A percentile compares a stretch with the other conserved stretches of the same genome.
Evolutionary conservation across 176 grass and related monocot species (phyloP).

Genomic region (Panicum miliaceum): DNA sequence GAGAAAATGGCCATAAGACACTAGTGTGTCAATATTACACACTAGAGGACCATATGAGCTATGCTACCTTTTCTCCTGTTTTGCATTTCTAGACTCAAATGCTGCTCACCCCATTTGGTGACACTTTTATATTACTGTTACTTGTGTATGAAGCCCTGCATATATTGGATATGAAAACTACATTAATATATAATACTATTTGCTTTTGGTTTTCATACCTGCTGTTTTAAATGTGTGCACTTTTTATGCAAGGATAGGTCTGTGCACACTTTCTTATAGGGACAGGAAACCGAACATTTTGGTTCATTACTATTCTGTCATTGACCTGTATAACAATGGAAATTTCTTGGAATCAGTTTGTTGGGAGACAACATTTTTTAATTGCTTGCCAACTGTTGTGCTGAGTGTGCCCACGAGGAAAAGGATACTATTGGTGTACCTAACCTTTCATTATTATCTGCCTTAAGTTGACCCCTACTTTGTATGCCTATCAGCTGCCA

Average conservation of each 20-base stretch:
- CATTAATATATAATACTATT: background rate
- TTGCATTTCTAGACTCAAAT: background rate
- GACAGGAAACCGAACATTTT: background rate
- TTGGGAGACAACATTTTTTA: conserved; percentile 25
- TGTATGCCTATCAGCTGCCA: conserved; percentile 11
- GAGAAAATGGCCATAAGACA: background rate
- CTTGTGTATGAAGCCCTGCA: background rate
- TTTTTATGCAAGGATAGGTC: background rate
- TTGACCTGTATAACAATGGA: conserved; percentile 3
- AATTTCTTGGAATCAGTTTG: conserved; percentile 1
- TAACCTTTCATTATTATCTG: conserved; percentile 27
- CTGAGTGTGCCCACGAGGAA: background rate
- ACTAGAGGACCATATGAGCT: background rate
- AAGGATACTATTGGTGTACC: conserved; percentile 14
- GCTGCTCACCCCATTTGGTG: background rate
- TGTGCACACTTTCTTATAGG: conserved; percentile 25
- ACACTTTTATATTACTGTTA: background rate
- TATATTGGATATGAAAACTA: background rate
- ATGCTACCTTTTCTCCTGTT: background rate
- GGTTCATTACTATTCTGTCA: conserved; percentile 7
- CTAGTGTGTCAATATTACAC: background rate
- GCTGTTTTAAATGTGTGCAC: background rate
- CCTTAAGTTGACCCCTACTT: conserved; percentile 17
- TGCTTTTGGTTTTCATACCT: background rate
- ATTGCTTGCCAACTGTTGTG: conserved; percentile 40